These are phyloP conservation scores for Teunomyces aglyptinius DNA, from an alignment of 805 yeast species.

Conservation along the genomic window DNA sequence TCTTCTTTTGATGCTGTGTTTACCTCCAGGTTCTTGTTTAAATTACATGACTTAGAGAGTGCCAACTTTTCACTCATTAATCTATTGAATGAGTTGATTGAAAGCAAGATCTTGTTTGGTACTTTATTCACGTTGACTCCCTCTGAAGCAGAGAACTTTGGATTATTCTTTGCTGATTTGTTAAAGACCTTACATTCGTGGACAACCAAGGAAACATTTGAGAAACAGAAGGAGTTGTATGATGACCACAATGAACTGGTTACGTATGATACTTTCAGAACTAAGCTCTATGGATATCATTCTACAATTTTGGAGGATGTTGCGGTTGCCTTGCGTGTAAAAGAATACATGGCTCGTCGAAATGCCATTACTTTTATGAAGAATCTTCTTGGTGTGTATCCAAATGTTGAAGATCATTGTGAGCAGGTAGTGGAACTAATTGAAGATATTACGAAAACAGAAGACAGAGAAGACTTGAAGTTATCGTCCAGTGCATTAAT, in stretches of 20 bases:
- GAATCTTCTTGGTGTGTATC: conserved; percentile 60
- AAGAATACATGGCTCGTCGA: conserved; percentile 73
- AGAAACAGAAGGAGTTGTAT: conserved; percentile 10
- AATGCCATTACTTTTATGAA: conserved; percentile 79
- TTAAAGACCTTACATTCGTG: conserved; percentile 49
- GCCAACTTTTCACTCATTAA: conserved; percentile 37
- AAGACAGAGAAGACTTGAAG: conserved; percentile 75
- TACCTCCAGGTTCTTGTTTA: conserved; percentile 58
- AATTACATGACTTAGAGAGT: conserved; percentile 39
- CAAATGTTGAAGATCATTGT: conserved; percentile 67
- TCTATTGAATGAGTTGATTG: conserved; percentile 48
- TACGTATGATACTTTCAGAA: conserved; percentile 35
- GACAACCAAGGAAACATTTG: conserved; percentile 30
- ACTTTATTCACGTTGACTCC: conserved; percentile 70
- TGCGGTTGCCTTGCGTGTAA: conserved; percentile 40
- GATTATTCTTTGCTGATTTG: conserved; percentile 63
- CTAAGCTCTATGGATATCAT: conserved; percentile 56
- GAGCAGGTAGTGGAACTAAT: conserved; percentile 48
- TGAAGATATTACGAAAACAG: conserved; percentile 47
- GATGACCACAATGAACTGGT: conserved; percentile 7
- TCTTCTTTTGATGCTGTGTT: conserved; percentile 83
- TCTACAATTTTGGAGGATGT: conserved; percentile 44
- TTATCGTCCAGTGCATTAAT: conserved; percentile 70
- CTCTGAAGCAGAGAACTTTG: conserved; percentile 77
- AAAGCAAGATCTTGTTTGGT: conserved; percentile 48